These are phyloP conservation scores for Tolypocladium paradoxum DNA, from an alignment of 2,329 filamentous ascomycete genomes.

Conservation along the genomic window DNA sequence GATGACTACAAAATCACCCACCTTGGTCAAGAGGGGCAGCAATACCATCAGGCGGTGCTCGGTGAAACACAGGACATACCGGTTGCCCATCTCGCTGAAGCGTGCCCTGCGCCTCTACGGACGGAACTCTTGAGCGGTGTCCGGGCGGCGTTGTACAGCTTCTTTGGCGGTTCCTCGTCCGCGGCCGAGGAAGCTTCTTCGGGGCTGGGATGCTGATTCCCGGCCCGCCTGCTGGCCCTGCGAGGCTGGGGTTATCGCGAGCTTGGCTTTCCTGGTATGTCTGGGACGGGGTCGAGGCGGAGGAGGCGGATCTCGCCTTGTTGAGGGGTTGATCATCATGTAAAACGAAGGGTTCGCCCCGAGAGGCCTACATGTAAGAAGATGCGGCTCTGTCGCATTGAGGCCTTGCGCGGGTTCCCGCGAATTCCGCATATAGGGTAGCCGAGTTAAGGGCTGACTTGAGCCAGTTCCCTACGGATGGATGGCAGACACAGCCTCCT, in stretches of 20 bases:
- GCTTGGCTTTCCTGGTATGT: no score
- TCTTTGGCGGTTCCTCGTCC: background rate
- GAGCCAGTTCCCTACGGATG: background rate
- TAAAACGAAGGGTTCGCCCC: no score
- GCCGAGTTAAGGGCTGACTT: background rate
- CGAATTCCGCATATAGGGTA: background rate
- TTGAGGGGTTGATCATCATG: background rate
- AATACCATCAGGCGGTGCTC: conserved; percentile 1
- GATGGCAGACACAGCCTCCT: background rate
- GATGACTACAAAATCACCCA: conserved; percentile 3
- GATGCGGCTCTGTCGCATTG: background rate
- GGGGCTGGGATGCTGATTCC: background rate
- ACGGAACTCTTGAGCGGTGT: background rate
- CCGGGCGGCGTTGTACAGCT: background rate
- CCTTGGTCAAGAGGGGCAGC: conserved; percentile 2
- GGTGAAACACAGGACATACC: conserved; percentile 2
- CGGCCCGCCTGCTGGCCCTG: background rate
- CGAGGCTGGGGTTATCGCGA: background rate
- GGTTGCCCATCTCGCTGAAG: background rate
- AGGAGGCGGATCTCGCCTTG: conserved; percentile 5
- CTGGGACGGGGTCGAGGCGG: conserved; percentile 1
- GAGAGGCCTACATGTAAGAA: background rate
- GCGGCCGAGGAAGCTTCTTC: no score
- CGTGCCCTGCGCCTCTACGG: background rate
- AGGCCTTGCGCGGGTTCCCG: background rate